Evolutionary conservation across 352 stramenopile species (phyloP).

Genomic region (Phytopythium delawarense): DNA sequence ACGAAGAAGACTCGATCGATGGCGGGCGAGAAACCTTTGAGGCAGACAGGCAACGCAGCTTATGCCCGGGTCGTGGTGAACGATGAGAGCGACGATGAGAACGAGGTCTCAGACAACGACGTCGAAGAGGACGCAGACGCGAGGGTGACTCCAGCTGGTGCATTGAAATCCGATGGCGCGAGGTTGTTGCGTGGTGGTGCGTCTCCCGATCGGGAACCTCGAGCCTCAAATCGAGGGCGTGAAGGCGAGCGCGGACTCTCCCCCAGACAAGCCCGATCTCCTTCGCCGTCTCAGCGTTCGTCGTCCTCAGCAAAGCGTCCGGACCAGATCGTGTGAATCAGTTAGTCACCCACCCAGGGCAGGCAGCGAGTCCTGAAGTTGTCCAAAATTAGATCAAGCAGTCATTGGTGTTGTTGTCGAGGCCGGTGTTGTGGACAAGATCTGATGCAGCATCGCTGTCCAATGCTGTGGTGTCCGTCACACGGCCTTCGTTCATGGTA

Average conservation of each 20-base stretch:
- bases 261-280: not conserved
- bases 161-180: not conserved
- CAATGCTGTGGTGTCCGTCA: not conserved
- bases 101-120: not conserved
- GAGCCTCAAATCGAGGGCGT: not conserved
- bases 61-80: constrained; percentile 5
- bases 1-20: not conserved
- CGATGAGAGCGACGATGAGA: constrained; percentile 2
- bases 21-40: not conserved
- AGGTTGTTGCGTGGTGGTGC: not conserved
- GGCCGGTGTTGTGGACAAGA: not conserved
- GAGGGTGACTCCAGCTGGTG: not conserved
- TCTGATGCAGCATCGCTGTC: not conserved
- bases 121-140: not conserved
- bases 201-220: not conserved
- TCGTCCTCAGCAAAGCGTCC: not conserved
- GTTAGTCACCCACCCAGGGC: not conserved
- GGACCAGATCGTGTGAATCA: constrained; percentile 2
- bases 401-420: not conserved
- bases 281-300: not conserved
- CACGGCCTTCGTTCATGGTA: not conserved
- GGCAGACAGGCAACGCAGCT: not conserved
- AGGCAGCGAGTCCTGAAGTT: not conserved
- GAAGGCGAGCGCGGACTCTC: not conserved
- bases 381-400: not conserved